Evolutionary conservation across 768 basidiomycete genomes (phyloP), one percentile per base, ranked within the genome.

Genomic region (Suillus clintonianus): DNA sequence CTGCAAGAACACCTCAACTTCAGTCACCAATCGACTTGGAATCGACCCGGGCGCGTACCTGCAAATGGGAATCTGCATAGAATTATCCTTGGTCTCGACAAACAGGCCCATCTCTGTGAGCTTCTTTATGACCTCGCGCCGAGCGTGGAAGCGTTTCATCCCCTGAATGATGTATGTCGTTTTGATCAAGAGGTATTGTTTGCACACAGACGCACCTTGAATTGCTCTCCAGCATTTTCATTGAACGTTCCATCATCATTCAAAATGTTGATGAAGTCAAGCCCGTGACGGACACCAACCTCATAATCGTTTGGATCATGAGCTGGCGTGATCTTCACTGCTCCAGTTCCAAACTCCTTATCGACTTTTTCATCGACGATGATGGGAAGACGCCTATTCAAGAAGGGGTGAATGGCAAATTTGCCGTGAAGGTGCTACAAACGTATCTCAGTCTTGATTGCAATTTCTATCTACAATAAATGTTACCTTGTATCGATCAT

Each of bases 221-320:
- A 97, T 59, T 79, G 82, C 61, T 83, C 82, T 2, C 96, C 97
- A 2, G 91, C 92, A 72, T 95, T 95, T 32, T 82, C 87, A 73
- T 98, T 99, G 74, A 96, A 84, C 0, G 97, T 99, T 10, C 97
- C 97, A 72, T 99, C 94, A 69, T 99, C 97, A 71, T 97, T 97
- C 70, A 99, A 75, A 66, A 99, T 90, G 70, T 91, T 98, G 79
- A 99, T 90, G 73, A 97, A 97, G 53, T 92, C 89, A 24, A 99
- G 82, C 14, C 89, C 86, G 73, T 99, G 94, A 47, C 97, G 81
- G 70, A 87, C 72, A 11, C 95, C 97, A 67, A 95, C 95, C 67
- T 95, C 94, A 76, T 97, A 99, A 83, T 99, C 97, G 72, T 96
- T 96, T 17, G 89, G 92, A 74, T 99, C 97, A 72, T 99, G 97